phyloP scores from a whole-genome alignment of 2,329 filamentous ascomycete species.

The Aspergillus eucalypticola region DNA sequence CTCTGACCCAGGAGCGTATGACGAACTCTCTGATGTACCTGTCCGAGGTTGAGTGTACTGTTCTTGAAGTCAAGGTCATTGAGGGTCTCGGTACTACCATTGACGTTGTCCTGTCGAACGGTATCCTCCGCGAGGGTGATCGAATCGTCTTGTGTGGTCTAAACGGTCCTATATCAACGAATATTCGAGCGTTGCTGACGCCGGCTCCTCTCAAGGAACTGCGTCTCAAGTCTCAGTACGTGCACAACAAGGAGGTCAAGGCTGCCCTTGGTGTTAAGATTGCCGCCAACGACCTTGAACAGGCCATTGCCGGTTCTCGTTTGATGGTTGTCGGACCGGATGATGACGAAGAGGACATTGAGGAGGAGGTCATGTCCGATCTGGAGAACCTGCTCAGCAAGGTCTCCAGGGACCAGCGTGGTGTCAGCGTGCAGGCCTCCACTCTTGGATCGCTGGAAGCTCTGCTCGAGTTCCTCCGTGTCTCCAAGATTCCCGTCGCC shows the following conservation, averaged over 20 bases:
- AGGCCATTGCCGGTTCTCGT: conserved; percentile 93
- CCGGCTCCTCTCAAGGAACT: conserved; percentile 91
- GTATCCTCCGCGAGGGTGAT: conserved; percentile 90
- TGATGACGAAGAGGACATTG: conserved; percentile 94
- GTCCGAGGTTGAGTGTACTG: conserved; percentile 94
- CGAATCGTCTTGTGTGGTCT: conserved; percentile 92
- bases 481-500: conserved; percentile 94
- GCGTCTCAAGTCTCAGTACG: conserved; percentile 91
- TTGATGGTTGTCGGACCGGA: conserved; percentile 91
- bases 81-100: conserved; percentile 99
- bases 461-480: conserved; percentile 90
- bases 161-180: conserved; percentile 93
- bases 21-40: conserved; percentile 97
- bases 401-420: conserved; percentile 87
- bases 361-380: conserved; percentile 95
- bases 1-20: conserved; percentile 96
- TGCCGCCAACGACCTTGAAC: conserved; percentile 90
- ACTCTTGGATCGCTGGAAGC: conserved; percentile 97
- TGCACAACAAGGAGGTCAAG: conserved; percentile 99
- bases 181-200: conserved; percentile 90
- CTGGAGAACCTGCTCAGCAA: conserved; percentile 86
- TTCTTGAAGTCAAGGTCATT: conserved; percentile 98
- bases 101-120: conserved; percentile 94
- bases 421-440: conserved; percentile 95
- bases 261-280: conserved; percentile 99